Percentiles rank a stretch among this genome's conserved stretches.
phyloP scores from a whole-genome alignment of 306 rosid species.

The Arachis stenosperma region DNA sequence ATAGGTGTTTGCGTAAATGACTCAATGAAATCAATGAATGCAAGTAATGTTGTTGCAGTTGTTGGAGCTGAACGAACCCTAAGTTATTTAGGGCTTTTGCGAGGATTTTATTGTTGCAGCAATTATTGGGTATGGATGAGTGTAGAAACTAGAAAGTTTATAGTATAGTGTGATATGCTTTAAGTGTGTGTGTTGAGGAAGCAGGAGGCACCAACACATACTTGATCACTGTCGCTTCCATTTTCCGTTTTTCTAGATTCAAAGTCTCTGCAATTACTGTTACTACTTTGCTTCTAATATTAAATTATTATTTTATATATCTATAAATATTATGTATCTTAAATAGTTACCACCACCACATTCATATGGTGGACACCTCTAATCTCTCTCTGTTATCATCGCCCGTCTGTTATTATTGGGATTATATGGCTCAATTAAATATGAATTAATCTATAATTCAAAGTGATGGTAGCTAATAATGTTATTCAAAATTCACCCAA shows the following conservation, averaged over 20 bases:
- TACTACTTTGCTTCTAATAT: too few relatives aligned
- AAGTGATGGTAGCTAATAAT: too few relatives aligned
- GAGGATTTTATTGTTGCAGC: not conserved
- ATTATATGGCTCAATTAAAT: not conserved
- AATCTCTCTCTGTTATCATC: conserved; percentile 5
- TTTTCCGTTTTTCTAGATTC: not conserved
- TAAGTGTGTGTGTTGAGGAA: not conserved
- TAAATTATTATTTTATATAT: too few relatives aligned
- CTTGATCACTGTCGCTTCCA: not conserved
- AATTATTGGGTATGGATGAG: not conserved
- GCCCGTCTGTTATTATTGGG: not conserved
- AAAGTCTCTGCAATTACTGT: too few relatives aligned
- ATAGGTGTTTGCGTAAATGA: not conserved
- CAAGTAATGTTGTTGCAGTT: not conserved
- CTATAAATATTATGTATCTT: too few relatives aligned
- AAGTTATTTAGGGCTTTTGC: conserved; percentile 22
- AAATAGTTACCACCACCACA: too few relatives aligned
- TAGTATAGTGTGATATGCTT: not conserved
- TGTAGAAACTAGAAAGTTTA: too few relatives aligned
- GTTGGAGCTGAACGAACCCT: conserved; percentile 31
- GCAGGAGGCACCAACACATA: not conserved
- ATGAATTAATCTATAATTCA: too few relatives aligned
- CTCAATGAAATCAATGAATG: not conserved
- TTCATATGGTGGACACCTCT: not conserved
- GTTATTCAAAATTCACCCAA: too few relatives aligned